Conservation (phyloP, 805 yeast species). For the Tetrapisispora namnaoensis region DNA sequence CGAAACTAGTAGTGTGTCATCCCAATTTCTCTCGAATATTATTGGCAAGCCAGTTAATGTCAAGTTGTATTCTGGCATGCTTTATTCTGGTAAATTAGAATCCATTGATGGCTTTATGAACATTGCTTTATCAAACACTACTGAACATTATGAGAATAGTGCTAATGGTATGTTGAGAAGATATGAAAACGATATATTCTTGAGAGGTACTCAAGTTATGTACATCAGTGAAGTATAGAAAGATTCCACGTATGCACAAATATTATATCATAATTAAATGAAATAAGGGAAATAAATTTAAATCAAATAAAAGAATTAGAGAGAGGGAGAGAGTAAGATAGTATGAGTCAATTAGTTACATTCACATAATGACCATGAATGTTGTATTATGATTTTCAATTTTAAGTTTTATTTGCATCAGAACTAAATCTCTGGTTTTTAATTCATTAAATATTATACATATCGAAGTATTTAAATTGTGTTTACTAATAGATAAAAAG, state of each 20-base stretch:
- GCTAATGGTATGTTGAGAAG: slow-evolving; percentile 24
- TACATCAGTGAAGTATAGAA: slow-evolving; percentile 28
- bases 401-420: too few species aligned
- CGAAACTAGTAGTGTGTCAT: slow-evolving; percentile 38
- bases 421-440: not conserved
- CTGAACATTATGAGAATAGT: slow-evolving; percentile 40
- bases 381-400: too few species aligned
- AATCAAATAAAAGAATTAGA: not conserved
- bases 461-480: too few species aligned
- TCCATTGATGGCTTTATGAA: slow-evolving; percentile 97
- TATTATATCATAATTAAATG: not conserved
- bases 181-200: slow-evolving; percentile 27
- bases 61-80: slow-evolving; percentile 77
- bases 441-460: not conserved
- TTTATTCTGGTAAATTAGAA: slow-evolving; percentile 65
- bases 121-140: slow-evolving; percentile 70
- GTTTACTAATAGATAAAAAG: too few species aligned
- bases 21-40: slow-evolving; percentile 70
- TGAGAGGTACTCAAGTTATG: slow-evolving; percentile 31
- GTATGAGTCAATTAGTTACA: too few species aligned
- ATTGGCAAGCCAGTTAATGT: slow-evolving; percentile 75
- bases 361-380: too few species aligned
- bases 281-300: too few species aligned
- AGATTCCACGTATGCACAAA: not conserved
- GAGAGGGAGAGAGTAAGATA: too few species aligned